Conservation (phyloP, 1,139 yeast genomes). For the Suhomyces panamericanus region DNA sequence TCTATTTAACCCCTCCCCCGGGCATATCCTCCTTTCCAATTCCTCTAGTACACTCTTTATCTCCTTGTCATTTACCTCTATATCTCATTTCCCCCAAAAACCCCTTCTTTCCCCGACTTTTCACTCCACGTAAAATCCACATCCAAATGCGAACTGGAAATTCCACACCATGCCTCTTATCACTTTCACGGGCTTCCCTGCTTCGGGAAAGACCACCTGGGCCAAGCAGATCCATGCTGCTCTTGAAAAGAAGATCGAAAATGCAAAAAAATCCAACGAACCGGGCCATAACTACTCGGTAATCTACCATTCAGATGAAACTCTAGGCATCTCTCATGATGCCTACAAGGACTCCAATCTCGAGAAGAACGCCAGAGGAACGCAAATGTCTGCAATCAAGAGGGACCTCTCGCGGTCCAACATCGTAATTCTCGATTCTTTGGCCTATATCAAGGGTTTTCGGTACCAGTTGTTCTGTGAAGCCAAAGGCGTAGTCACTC, state of each 20-base stretch:
- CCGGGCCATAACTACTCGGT: constrained; percentile 61
- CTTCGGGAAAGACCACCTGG: constrained; percentile 79
- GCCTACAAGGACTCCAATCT: constrained; percentile 66
- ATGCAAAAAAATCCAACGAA: constrained; percentile 33
- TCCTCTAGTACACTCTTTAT: not conserved
- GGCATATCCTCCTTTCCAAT: too few species aligned
- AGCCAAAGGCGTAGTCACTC: constrained; percentile 79
- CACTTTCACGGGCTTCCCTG: constrained; percentile 80
- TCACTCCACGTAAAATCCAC: not conserved
- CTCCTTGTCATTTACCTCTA: not conserved
- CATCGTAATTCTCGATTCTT: constrained; percentile 79
- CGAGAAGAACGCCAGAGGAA: constrained; percentile 82
- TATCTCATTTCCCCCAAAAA: not conserved
- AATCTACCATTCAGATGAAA: constrained; percentile 73
- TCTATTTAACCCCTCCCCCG: too few species aligned
- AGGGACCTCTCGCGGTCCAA: constrained; percentile 68
- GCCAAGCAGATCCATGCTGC: constrained; percentile 54
- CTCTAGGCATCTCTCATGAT: constrained; percentile 67
- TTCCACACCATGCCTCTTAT: constrained; percentile 72
- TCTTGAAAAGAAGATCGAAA: constrained; percentile 50
- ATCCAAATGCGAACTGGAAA: not conserved
- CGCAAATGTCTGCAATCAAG: constrained; percentile 86
- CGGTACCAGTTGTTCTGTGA: constrained; percentile 93
- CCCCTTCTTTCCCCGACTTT: not conserved
- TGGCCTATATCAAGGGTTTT: constrained; percentile 92